These are phyloP conservation scores for Penicillium sp. DNA, from an alignment of 2,329 filamentous ascomycete genomes.

Conservation along the genomic window DNA sequence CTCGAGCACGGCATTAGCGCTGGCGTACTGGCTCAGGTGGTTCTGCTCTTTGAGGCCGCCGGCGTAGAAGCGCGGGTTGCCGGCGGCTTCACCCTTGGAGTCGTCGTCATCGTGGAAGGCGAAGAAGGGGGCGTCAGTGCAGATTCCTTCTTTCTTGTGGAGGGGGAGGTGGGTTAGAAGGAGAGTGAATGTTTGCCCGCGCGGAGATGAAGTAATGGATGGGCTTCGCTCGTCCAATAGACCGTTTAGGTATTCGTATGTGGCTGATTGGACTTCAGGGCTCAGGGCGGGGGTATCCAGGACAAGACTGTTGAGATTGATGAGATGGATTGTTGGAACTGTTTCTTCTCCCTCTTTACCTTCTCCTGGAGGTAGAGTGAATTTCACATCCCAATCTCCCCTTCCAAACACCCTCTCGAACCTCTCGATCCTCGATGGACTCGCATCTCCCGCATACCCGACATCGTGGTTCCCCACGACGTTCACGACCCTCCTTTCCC, in stretches of 20 bases:
- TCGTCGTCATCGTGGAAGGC: constrained; percentile 62
- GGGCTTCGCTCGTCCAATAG: too few species aligned
- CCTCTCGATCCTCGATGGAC: constrained; percentile 60
- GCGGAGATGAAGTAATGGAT: too few species aligned
- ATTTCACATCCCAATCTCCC: constrained; percentile 81
- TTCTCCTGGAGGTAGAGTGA: too few species aligned
- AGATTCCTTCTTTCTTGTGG: constrained; percentile 72
- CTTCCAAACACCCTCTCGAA: constrained; percentile 81
- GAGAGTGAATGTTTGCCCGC: too few species aligned
- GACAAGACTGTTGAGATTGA: constrained; percentile 88
- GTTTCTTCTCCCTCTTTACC: too few species aligned
- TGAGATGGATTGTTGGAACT: too few species aligned
- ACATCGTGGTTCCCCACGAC: constrained; percentile 93
- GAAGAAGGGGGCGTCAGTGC: constrained; percentile 76
- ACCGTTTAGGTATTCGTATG: too few species aligned
- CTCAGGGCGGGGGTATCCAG: constrained; percentile 72
- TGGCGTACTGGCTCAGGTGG: constrained; percentile 65
- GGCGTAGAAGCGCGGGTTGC: too few species aligned
- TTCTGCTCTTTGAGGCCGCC: constrained; percentile 72
- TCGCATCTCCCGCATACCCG: constrained; percentile 88
- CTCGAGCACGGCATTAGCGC: constrained; percentile 62
- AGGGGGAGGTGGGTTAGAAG: constrained; percentile 90
- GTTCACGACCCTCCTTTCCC: constrained; percentile 72
- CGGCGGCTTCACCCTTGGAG: too few species aligned
- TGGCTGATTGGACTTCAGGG: constrained; percentile 60